phyloP scores from a whole-genome alignment of 2,329 filamentous ascomycete species.

The Cladosporium oxysporum region DNA sequence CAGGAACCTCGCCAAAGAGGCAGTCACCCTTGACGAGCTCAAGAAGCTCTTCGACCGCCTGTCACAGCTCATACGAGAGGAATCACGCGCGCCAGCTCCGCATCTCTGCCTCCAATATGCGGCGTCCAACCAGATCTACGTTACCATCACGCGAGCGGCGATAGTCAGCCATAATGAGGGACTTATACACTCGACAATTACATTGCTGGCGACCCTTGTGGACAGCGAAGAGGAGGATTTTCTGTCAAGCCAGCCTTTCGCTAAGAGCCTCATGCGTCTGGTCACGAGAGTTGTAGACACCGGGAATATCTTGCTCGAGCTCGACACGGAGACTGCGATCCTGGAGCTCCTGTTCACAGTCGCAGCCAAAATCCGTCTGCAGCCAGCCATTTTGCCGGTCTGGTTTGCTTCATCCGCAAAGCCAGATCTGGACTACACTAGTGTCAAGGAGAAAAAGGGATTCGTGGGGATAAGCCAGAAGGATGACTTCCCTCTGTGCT shows the following conservation, averaged over 20 bases:
- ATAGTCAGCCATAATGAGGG: slow-evolving; percentile 80
- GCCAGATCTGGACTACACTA: slow-evolving; percentile 38
- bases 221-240: slow-evolving; percentile 97
- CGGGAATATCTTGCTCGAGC: slow-evolving; percentile 70
- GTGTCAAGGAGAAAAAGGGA: slow-evolving; percentile 58
- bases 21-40: slow-evolving; percentile 52
- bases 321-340: slow-evolving; percentile 82
- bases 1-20: slow-evolving; percentile 53
- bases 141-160: slow-evolving; percentile 85
- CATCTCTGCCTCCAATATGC: slow-evolving; percentile 91
- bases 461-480: slow-evolving; percentile 84
- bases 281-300: slow-evolving; percentile 75
- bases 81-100: slow-evolving; percentile 81
- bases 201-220: slow-evolving; percentile 86
- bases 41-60: slow-evolving; percentile 58
- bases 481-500: slow-evolving; percentile 93
- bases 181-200: slow-evolving; percentile 80
- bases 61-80: slow-evolving; percentile 75
- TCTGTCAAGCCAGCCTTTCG: slow-evolving; percentile 82
- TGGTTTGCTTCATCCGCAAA: slow-evolving; percentile 72
- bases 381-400: slow-evolving; percentile 80
- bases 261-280: slow-evolving; percentile 82
- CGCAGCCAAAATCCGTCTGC: slow-evolving; percentile 89
- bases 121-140: slow-evolving; percentile 82
- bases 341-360: slow-evolving; percentile 95